Evolutionary conservation across 2,329 filamentous ascomycete species (phyloP).

Genomic region (Atkinsonella texensis): DNA sequence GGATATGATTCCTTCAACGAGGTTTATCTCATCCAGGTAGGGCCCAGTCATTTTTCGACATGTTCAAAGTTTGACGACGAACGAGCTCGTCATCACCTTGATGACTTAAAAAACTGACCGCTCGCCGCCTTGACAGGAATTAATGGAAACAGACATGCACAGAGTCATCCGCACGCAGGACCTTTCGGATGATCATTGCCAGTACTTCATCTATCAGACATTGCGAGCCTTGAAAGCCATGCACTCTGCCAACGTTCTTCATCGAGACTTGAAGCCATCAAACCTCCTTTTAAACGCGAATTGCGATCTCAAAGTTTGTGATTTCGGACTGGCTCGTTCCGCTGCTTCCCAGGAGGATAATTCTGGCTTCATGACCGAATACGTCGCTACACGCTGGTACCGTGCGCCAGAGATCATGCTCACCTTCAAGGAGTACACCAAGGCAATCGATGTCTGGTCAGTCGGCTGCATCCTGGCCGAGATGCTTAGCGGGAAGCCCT

Average conservation of each 20-base stretch:
- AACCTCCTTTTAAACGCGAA: conserved; percentile 96
- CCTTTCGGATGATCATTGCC: conserved; percentile 96
- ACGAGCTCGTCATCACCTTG: too few relatives aligned
- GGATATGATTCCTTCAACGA: conserved; percentile 95
- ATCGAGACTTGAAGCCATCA: conserved; percentile 94
- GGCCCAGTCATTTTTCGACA: conserved; percentile 15
- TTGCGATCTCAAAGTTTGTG: conserved; percentile 97
- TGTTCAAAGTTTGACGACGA: neutral
- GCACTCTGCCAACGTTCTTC: conserved; percentile 97
- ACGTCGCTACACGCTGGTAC: conserved; percentile 98
- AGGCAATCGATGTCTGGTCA: conserved; percentile 98
- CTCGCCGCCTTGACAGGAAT: conserved; percentile 45
- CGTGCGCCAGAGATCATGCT: conserved; percentile 99
- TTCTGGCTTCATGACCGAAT: conserved; percentile 99
- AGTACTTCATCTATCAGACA: conserved; percentile 99
- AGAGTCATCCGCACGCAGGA: conserved; percentile 97
- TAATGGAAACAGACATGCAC: conserved; percentile 99
- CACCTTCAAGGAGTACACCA: conserved; percentile 99
- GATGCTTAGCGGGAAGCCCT: conserved; percentile 95
- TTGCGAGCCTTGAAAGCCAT: conserved; percentile 95
- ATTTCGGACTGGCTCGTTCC: conserved; percentile 91
- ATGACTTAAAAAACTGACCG: neutral
- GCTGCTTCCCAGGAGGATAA: conserved; percentile 97
- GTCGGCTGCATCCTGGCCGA: conserved; percentile 96
- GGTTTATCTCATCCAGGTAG: conserved; percentile 94